phyloP scores from a whole-genome alignment of 495 filamentous ascomycete species.

The Daldinia concentrica region DNA sequence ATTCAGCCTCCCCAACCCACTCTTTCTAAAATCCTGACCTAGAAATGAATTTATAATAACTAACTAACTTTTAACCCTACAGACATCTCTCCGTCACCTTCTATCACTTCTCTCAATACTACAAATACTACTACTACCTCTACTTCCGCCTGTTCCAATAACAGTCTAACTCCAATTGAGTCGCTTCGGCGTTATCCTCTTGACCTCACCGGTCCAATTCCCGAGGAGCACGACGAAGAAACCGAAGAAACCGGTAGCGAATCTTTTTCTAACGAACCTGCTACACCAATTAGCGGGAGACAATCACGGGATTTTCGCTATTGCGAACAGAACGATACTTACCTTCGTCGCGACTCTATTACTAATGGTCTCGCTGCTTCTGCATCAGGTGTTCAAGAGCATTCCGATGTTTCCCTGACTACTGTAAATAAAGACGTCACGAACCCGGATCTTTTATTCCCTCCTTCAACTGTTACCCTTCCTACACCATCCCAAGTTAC shows the following conservation, averaged over 20 bases:
- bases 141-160: slow-evolving; percentile 7
- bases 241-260: slow-evolving; percentile 54
- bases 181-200: slow-evolving; percentile 52
- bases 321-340: slow-evolving; percentile 52
- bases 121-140: slow-evolving; percentile 5
- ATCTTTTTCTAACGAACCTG: slow-evolving; percentile 55
- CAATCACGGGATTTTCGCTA: slow-evolving; percentile 60
- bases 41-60: slow-evolving; percentile 23
- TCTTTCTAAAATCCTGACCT: background rate
- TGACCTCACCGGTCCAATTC: slow-evolving; percentile 54
- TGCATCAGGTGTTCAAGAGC: slow-evolving; percentile 34
- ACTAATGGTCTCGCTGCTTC: slow-evolving; percentile 38
- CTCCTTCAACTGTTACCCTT: slow-evolving; percentile 27
- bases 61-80: slow-evolving; percentile 34
- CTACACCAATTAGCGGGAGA: slow-evolving; percentile 60
- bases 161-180: slow-evolving; percentile 35
- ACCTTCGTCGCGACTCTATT: slow-evolving; percentile 48
- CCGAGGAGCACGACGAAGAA: slow-evolving; percentile 58
- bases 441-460: slow-evolving; percentile 28
- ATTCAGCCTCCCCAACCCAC: slow-evolving; percentile 35
- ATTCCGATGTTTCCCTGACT: slow-evolving; percentile 39
- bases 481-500: slow-evolving; percentile 22
- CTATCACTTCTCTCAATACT: slow-evolving; percentile 23
- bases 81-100: slow-evolving; percentile 39
- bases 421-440: slow-evolving; percentile 34